Conservation (phyloP, 2,329 filamentous ascomycete species). For the Epichloe aotearoae region DNA sequence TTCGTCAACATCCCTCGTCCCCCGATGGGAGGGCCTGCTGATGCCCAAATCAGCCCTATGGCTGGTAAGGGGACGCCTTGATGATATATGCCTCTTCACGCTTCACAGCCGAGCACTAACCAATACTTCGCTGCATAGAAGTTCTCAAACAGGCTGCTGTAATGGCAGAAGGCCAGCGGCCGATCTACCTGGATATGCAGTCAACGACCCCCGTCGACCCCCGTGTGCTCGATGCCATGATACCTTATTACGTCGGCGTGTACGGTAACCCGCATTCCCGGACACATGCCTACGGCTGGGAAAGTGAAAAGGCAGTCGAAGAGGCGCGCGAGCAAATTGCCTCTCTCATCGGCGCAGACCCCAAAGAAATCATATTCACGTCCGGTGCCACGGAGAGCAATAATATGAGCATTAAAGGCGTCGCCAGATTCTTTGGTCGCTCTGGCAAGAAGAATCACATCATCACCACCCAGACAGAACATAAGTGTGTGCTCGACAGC, state of each 20-base stretch:
- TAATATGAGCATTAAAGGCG: slow-evolving; percentile 99
- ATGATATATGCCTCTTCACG: background rate
- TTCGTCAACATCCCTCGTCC: slow-evolving; percentile 46
- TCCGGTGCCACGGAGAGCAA: slow-evolving; percentile 97
- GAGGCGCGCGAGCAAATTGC: slow-evolving; percentile 75
- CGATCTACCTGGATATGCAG: slow-evolving; percentile 98
- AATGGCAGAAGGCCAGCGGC: slow-evolving; percentile 83
- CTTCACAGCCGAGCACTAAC: background rate
- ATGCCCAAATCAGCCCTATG: slow-evolving; percentile 65
- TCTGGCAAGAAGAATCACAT: slow-evolving; percentile 97
- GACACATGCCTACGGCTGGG: slow-evolving; percentile 97
- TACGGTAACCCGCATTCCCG: slow-evolving; percentile 96
- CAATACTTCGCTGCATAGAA: slow-evolving; percentile 27
- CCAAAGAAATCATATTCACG: slow-evolving; percentile 98
- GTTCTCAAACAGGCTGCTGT: slow-evolving; percentile 84
- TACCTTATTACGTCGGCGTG: slow-evolving; percentile 82
- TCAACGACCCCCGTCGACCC: slow-evolving; percentile 93
- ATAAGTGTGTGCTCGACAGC: slow-evolving; percentile 97
- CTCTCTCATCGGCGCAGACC: slow-evolving; percentile 76
- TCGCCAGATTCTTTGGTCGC: slow-evolving; percentile 86
- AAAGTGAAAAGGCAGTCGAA: slow-evolving; percentile 89
- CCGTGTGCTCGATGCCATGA: slow-evolving; percentile 89
- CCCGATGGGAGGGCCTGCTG: slow-evolving; percentile 17
- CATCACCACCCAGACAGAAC: slow-evolving; percentile 93
- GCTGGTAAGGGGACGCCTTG: slow-evolving; percentile 28